phyloP scores from a whole-genome alignment of 129 eudicot species.

The Erigeron canadensis region DNA sequence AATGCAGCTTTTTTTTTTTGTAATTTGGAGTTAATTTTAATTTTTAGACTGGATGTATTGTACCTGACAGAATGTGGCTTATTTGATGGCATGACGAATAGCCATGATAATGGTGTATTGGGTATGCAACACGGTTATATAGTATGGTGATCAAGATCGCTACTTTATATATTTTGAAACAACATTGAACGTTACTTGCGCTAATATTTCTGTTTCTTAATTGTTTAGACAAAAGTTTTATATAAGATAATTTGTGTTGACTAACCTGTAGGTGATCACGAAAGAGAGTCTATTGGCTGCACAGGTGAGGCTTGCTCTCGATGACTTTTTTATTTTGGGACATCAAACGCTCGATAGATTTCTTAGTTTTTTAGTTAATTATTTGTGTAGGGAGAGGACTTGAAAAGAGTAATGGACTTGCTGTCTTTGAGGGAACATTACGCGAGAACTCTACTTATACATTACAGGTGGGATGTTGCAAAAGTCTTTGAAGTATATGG shows the following conservation, averaged over 20 bases:
- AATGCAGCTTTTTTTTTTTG: too few relatives aligned
- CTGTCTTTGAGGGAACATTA: constrained; percentile 65
- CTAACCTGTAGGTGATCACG: constrained; percentile 54
- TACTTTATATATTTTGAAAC: too few relatives aligned
- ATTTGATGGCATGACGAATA: neutral
- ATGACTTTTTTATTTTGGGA: neutral
- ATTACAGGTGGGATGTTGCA: constrained; percentile 72
- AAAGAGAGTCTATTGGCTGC: constrained; percentile 68
- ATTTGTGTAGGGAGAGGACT: constrained; percentile 53
- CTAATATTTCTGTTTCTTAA: neutral
- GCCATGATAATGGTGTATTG: neutral
- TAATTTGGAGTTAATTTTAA: neutral
- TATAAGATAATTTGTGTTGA: neutral
- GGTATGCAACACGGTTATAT: too few relatives aligned
- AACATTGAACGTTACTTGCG: too few relatives aligned
- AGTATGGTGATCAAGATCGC: too few relatives aligned
- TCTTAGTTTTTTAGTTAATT: neutral
- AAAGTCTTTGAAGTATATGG: constrained; percentile 40
- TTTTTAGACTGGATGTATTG: neutral
- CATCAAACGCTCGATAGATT: neutral
- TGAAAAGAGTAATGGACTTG: constrained; percentile 74
- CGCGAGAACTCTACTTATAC: constrained; percentile 74
- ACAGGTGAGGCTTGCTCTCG: constrained; percentile 46
- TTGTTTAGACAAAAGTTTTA: neutral
- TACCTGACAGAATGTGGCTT: neutral